phyloP scores from a whole-genome alignment of 441 rosid species.

The Euphorbia corollata region DNA sequence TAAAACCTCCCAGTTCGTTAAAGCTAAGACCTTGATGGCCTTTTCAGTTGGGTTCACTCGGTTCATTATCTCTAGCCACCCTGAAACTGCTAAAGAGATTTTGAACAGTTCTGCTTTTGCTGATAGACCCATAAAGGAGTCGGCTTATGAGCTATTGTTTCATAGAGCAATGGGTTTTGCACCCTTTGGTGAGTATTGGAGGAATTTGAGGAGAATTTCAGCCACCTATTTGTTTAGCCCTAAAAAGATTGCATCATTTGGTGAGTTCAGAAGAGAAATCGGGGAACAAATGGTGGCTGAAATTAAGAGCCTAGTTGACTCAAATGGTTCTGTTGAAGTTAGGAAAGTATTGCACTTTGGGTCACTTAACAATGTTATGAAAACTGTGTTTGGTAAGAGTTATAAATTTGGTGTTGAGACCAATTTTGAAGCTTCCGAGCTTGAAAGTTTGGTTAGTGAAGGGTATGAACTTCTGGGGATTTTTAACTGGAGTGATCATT shows the following conservation, averaged over 20 bases:
- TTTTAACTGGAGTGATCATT: slow-evolving; percentile 83
- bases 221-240: slow-evolving; percentile 70
- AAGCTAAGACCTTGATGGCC: slow-evolving; percentile 54
- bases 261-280: slow-evolving; percentile 31
- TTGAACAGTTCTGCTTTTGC: slow-evolving; percentile 64
- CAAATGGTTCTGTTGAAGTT: slow-evolving; percentile 32
- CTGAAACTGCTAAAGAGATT: slow-evolving; percentile 54
- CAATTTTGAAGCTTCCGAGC: slow-evolving; percentile 27
- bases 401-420: slow-evolving; percentile 34
- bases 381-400: slow-evolving; percentile 55
- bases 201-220: slow-evolving; percentile 61
- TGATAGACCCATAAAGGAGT: slow-evolving; percentile 70
- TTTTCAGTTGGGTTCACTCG: slow-evolving; percentile 65
- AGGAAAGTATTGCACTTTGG: slow-evolving; percentile 56
- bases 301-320: slow-evolving; percentile 27
- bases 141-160: slow-evolving; percentile 67
- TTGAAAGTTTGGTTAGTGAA: slow-evolving; percentile 59
- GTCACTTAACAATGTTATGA: slow-evolving; percentile 64
- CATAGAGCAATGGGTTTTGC: slow-evolving; percentile 86
- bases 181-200: slow-evolving; percentile 69
- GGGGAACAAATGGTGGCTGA: slow-evolving; percentile 48
- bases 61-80: slow-evolving; percentile 56
- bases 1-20: slow-evolving; percentile 21
- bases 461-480: slow-evolving; percentile 59
- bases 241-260: slow-evolving; percentile 40